A percentile compares a stretch with the other conserved stretches of the same genome.
These are phyloP conservation scores for Saccharomycopsis vini DNA, from an alignment of 805 yeast species.

Conservation along the genomic window DNA sequence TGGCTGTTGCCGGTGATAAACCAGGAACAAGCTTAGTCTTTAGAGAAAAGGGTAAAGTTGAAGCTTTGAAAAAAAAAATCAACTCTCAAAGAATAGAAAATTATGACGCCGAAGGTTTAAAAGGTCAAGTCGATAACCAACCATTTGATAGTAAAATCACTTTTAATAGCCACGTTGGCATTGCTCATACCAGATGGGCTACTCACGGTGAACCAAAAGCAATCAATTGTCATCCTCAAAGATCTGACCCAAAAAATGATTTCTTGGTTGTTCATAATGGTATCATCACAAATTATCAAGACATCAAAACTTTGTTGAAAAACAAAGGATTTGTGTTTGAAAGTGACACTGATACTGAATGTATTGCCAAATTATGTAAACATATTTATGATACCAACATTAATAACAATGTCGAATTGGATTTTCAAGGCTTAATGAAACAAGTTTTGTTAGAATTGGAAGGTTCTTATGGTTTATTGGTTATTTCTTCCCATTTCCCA, in stretches of 20 bases:
- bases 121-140: constrained; percentile 45
- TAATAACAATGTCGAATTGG: constrained; percentile 68
- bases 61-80: constrained; percentile 62
- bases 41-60: constrained; percentile 89
- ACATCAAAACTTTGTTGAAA: constrained; percentile 69
- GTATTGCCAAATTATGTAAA: constrained; percentile 91
- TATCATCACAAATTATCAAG: constrained; percentile 92
- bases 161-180: constrained; percentile 84
- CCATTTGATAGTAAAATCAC: constrained; percentile 51
- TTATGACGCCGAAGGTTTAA: constrained; percentile 84
- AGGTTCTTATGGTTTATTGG: constrained; percentile 95
- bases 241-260: constrained; percentile 75
- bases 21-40: constrained; percentile 61
- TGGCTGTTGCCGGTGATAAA: constrained; percentile 87
- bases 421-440: constrained; percentile 87
- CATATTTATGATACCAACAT: constrained; percentile 74
- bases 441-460: constrained; percentile 87
- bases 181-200: constrained; percentile 99
- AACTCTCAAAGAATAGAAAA: too few relatives aligned
- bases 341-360: constrained; percentile 95
- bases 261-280: constrained; percentile 96
- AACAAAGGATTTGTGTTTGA: constrained; percentile 78
- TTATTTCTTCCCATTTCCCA: constrained; percentile 87
- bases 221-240: constrained; percentile 90
- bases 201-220: constrained; percentile 93